A percentile compares a stretch with the other conserved stretches of the same genome.
Evolutionary conservation across 495 filamentous ascomycete genomes (phyloP).

Genomic region (Penicillium arizonense): DNA sequence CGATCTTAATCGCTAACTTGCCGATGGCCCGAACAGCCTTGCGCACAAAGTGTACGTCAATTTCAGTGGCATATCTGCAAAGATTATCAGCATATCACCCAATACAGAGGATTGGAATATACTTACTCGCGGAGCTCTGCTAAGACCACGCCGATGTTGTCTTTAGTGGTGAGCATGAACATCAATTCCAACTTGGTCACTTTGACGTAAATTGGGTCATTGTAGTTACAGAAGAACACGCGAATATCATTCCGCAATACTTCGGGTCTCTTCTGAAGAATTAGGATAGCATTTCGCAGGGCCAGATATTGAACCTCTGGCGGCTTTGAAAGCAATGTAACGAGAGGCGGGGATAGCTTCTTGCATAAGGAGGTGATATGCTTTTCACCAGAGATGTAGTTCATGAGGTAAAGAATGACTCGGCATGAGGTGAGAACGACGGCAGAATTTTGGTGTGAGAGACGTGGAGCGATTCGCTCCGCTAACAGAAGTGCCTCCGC

Average conservation of each 20-base stretch:
- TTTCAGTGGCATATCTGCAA: constrained; percentile 84
- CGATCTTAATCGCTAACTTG: constrained; percentile 98
- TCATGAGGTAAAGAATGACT: constrained; percentile 97
- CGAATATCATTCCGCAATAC: constrained; percentile 95
- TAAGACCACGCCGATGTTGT: constrained; percentile 93
- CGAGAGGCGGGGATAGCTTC: constrained; percentile 92
- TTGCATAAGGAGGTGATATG: constrained; percentile 85
- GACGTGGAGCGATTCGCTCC: constrained; percentile 86
- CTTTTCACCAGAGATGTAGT: constrained; percentile 94
- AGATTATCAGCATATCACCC: constrained; percentile 2
- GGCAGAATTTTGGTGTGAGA: constrained; percentile 94
- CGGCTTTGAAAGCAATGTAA: constrained; percentile 93
- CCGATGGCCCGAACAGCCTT: constrained; percentile 98
- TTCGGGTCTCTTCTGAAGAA: constrained; percentile 89
- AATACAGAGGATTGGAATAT: not conserved
- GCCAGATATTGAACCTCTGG: constrained; percentile 97
- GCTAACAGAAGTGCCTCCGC: constrained; percentile 85
- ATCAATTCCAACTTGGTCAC: constrained; percentile 98
- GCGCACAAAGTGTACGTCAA: constrained; percentile 97
- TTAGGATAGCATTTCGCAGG: constrained; percentile 88
- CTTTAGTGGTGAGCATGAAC: constrained; percentile 96
- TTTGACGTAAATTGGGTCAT: constrained; percentile 99
- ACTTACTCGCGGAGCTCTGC: constrained; percentile 87
- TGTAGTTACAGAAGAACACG: constrained; percentile 99
- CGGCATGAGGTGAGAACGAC: constrained; percentile 95